A percentile compares a stretch with the other conserved stretches of the same genome.
Evolutionary conservation across 2,329 filamentous ascomycete genomes (phyloP).

Genomic region (Nemania diffusa): DNA sequence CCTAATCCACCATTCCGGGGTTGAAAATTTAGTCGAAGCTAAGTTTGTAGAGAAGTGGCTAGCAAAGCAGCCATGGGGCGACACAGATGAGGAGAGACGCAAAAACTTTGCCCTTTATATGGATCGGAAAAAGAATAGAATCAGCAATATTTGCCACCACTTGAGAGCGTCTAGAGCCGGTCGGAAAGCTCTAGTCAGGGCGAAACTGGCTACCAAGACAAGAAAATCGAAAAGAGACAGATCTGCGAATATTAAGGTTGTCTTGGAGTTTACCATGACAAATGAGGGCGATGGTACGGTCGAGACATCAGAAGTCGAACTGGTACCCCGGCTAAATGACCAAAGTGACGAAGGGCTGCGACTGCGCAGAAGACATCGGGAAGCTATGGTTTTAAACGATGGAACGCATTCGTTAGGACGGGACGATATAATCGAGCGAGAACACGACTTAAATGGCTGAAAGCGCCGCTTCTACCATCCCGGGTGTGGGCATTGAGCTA

Average conservation of each 20-base stretch:
- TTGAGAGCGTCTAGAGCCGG: constrained; percentile 63
- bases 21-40: constrained; percentile 68
- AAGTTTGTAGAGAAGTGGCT: constrained; percentile 79
- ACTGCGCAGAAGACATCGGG: constrained; percentile 78
- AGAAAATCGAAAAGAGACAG: constrained; percentile 42
- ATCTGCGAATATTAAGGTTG: constrained; percentile 50
- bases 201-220: constrained; percentile 56
- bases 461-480: constrained; percentile 7
- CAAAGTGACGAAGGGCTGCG: constrained; percentile 75
- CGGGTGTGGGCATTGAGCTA: background rate
- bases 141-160: constrained; percentile 62
- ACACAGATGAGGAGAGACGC: constrained; percentile 59
- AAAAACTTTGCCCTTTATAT: constrained; percentile 65
- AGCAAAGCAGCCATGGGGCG: constrained; percentile 76
- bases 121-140: constrained; percentile 61
- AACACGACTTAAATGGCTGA: constrained; percentile 55
- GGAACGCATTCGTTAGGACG: constrained; percentile 78
- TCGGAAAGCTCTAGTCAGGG: constrained; percentile 61
- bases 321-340: constrained; percentile 56
- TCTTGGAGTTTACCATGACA: constrained; percentile 50
- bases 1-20: constrained; percentile 68
- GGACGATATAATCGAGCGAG: constrained; percentile 81
- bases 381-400: constrained; percentile 92
- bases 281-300: constrained; percentile 46
- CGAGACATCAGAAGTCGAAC: constrained; percentile 47